These are phyloP conservation scores for Ophiostoma pallidulum DNA, from an alignment of 2,329 filamentous ascomycete species.

Conservation along the genomic window DNA sequence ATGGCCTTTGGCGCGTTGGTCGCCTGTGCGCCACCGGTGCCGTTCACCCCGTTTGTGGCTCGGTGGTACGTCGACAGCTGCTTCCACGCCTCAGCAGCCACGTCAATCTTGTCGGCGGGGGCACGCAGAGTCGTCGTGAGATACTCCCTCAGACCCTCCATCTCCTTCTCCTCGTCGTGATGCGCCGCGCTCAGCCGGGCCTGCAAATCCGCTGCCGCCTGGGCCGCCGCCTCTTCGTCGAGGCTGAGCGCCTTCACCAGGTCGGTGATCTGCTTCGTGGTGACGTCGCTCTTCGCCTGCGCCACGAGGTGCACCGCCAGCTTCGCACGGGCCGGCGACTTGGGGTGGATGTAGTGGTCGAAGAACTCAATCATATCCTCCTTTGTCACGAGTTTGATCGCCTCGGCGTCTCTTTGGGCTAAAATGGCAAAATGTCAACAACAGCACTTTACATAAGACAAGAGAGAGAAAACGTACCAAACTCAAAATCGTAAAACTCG, in stretches of 20 bases:
- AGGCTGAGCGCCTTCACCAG: slow-evolving; percentile 29
- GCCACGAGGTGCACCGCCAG: slow-evolving; percentile 75
- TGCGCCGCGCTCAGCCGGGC: slow-evolving; percentile 26
- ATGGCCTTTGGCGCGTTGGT: slow-evolving; percentile 26
- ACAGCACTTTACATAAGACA: not conserved
- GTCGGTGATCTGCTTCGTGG: slow-evolving; percentile 32
- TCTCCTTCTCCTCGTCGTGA: slow-evolving; percentile 39
- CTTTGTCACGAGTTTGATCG: slow-evolving; percentile 68
- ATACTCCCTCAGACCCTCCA: slow-evolving; percentile 41
- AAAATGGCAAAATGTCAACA: not conserved
- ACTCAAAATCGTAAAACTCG: slow-evolving; percentile 84
- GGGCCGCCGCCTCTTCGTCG: slow-evolving; percentile 21
- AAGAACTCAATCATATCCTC: slow-evolving; percentile 73
- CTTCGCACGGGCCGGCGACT: slow-evolving; percentile 67
- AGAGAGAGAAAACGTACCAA: slow-evolving; percentile 47
- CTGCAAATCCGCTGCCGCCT: slow-evolving; percentile 26
- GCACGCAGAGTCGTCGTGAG: slow-evolving; percentile 38
- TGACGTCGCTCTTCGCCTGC: slow-evolving; percentile 46
- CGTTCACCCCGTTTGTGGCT: slow-evolving; percentile 23
- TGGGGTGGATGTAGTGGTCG: slow-evolving; percentile 62
- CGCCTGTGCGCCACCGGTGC: slow-evolving; percentile 24
- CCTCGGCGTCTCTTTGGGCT: slow-evolving; percentile 68
- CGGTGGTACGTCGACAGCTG: slow-evolving; percentile 22
- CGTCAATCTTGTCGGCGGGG: slow-evolving; percentile 39
- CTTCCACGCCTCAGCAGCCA: slow-evolving; percentile 29